Evolutionary conservation across 352 stramenopile genomes (phyloP).

Genomic region (Globisporangium alternatum): DNA sequence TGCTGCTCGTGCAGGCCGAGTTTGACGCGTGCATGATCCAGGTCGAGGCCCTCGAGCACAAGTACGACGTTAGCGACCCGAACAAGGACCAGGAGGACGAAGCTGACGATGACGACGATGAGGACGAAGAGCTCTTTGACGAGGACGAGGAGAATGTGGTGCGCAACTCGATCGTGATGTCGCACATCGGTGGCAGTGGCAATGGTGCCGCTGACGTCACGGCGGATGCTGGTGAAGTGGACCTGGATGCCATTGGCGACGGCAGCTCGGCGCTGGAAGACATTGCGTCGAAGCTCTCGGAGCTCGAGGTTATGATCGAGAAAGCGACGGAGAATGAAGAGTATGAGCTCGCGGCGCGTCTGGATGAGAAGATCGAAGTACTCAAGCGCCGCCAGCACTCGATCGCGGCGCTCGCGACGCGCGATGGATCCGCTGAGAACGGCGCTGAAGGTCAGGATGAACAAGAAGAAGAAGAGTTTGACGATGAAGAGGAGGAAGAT

Average conservation of each 20-base stretch:
- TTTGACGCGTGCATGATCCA: slow-evolving; percentile 67
- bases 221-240: slow-evolving; percentile 15
- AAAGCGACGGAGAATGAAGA: slow-evolving; percentile 78
- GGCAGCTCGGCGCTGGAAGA: slow-evolving; percentile 39
- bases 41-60: slow-evolving; percentile 61
- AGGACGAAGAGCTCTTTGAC: slow-evolving; percentile 36
- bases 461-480: slow-evolving; percentile 21
- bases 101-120: slow-evolving; percentile 41
- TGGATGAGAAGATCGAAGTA: slow-evolving; percentile 71
- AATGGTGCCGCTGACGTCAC: slow-evolving; percentile 5
- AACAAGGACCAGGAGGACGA: slow-evolving; percentile 53
- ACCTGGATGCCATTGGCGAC: slow-evolving; percentile 29
- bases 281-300: slow-evolving; percentile 51
- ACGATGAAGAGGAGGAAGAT: slow-evolving; percentile 28
- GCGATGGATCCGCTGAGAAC: slow-evolving; percentile 12
- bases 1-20: slow-evolving; percentile 75
- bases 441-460: slow-evolving; percentile 7
- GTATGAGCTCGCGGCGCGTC: slow-evolving; percentile 69
- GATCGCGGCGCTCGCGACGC: slow-evolving; percentile 29
- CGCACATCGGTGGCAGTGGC: slow-evolving; percentile 5
- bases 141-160: slow-evolving; percentile 38
- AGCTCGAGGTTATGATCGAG: slow-evolving; percentile 70
- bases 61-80: slow-evolving; percentile 64
- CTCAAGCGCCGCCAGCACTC: slow-evolving; percentile 51
- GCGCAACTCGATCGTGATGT: slow-evolving; percentile 13